Base-by-base conservation (phyloP, 805 yeast genomes). In the Kodamaea jinghongensis region DNA sequence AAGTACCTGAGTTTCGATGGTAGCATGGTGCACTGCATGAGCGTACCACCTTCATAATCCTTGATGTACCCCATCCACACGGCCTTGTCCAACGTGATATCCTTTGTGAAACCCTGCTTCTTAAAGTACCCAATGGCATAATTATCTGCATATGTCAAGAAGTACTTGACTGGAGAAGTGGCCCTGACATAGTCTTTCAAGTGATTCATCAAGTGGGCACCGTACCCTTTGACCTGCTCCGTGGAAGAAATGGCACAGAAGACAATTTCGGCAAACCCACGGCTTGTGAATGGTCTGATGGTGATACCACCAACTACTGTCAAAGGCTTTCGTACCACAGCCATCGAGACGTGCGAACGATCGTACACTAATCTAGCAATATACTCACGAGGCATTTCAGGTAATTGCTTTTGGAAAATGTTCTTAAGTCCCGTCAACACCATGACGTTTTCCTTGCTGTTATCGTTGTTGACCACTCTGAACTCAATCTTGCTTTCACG, bases 61-160 rank as follows among this genome's bases (percentile, higher is more conserved):
- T 93, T 93, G 56, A 93, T 93, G 62, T 93, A 93, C 2, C 99
- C 99, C 93, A 88, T 87, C 99, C 99, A 93, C 25, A 82, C 74
- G 36, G 79, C 77, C 48, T 82, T 84, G 27, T 91, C 93, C 41
- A 93, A 73, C 6, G 96, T 76, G 28, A 93, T 86, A 45, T 91
- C 97, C 60, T 93, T 93, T 12, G 97, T 90, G 63, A 93, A 93
- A 1, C 99, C 99, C 64, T 93, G 99, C 56, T 93, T 93, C 55
- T 91, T 91, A 73, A 93, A 93, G 62, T 91, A 93, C 2, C 99
- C 99, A 62, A 93, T 91, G 41, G 99, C 99, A 61, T 93, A 93
- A 64, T 93, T 93, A 70, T 93, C 99, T 3, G 99, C 99, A 66
- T 93, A 91, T 1, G 98, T 91, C 46, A 91, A 63, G 56, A 91